phyloP scores from a whole-genome alignment of 1,139 yeast genomes.

The Groenewaldozyma sp. region DNA sequence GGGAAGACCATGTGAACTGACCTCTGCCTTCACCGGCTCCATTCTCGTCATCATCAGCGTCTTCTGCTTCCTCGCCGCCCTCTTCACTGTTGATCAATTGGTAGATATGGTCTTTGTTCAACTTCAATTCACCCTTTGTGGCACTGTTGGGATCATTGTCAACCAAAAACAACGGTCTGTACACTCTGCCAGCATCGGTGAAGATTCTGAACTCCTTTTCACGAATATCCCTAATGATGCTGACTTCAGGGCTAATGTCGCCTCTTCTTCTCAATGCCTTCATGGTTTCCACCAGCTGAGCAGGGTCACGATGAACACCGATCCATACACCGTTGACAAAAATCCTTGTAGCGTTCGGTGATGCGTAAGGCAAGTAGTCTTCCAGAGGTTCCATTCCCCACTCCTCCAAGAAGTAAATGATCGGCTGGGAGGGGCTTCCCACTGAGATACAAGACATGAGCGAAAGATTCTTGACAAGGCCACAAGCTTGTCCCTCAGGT shows the following conservation, averaged over 20 bases:
- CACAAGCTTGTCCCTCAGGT: conserved; percentile 99
- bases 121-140: conserved; percentile 68
- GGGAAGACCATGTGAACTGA: conserved; percentile 54
- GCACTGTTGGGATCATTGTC: conserved; percentile 68
- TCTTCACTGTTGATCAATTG: conserved; percentile 54
- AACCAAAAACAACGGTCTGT: conserved; percentile 87
- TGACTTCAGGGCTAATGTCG: conserved; percentile 92
- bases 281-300: conserved; percentile 81
- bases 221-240: conserved; percentile 92
- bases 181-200: conserved; percentile 98
- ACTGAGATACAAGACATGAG: conserved; percentile 97
- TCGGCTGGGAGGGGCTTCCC: conserved; percentile 95
- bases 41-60: conserved; percentile 30
- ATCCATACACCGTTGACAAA: conserved; percentile 99
- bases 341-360: conserved; percentile 87
- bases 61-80: conserved; percentile 28
- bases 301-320: conserved; percentile 96
- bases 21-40: conserved; percentile 36
- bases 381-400: conserved; percentile 99
- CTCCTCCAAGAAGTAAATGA: conserved; percentile 85
- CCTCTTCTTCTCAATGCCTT: conserved; percentile 90
- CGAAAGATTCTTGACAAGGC: conserved; percentile 90
- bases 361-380: conserved; percentile 88
- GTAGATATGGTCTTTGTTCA: conserved; percentile 76
- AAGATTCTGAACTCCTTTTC: conserved; percentile 92